Evolutionary conservation across 352 stramenopile genomes (phyloP).

Genomic region (Globisporangium cederbergense): DNA sequence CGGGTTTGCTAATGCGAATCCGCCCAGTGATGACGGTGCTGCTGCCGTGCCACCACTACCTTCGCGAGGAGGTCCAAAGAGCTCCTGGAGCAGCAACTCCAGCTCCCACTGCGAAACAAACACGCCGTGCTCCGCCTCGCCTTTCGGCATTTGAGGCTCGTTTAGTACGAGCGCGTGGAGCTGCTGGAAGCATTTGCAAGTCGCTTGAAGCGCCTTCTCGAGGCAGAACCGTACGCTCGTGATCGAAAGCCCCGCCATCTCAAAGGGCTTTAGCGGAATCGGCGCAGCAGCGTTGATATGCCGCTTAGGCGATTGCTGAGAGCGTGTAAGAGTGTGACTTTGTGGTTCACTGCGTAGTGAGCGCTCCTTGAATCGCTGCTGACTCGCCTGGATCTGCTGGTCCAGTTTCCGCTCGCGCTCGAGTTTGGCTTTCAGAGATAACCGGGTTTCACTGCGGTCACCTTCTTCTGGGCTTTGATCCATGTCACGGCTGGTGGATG

Average conservation of each 20-base stretch:
- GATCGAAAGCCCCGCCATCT: slow-evolving; percentile 36
- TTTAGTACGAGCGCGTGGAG: slow-evolving; percentile 32
- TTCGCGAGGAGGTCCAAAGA: slow-evolving; percentile 19
- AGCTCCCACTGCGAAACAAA: slow-evolving; percentile 63
- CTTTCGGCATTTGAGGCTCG: slow-evolving; percentile 10
- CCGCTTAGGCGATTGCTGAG: slow-evolving; percentile 10
- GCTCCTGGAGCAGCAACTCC: slow-evolving; percentile 33
- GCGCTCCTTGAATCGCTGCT: slow-evolving; percentile 24
- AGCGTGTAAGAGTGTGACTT: slow-evolving; percentile 1
- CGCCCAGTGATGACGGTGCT: background rate
- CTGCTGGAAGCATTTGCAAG: slow-evolving; percentile 33
- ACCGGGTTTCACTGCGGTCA: background rate
- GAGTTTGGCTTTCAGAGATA: slow-evolving; percentile 32
- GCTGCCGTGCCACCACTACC: background rate
- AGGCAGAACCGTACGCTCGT: slow-evolving; percentile 53
- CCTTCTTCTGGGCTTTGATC: background rate
- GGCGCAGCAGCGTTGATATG: background rate
- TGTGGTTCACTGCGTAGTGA: slow-evolving; percentile 12
- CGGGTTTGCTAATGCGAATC: slow-evolving; percentile 15
- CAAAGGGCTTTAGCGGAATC: slow-evolving; percentile 24
- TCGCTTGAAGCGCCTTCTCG: slow-evolving; percentile 45
- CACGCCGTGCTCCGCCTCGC: slow-evolving; percentile 24
- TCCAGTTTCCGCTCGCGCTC: slow-evolving; percentile 38
- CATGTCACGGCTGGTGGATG: background rate
- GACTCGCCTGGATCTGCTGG: slow-evolving; percentile 40